Base-by-base conservation (phyloP, 371 early-diverging fungal species). In the Cokeromyces recurvatus region DNA sequence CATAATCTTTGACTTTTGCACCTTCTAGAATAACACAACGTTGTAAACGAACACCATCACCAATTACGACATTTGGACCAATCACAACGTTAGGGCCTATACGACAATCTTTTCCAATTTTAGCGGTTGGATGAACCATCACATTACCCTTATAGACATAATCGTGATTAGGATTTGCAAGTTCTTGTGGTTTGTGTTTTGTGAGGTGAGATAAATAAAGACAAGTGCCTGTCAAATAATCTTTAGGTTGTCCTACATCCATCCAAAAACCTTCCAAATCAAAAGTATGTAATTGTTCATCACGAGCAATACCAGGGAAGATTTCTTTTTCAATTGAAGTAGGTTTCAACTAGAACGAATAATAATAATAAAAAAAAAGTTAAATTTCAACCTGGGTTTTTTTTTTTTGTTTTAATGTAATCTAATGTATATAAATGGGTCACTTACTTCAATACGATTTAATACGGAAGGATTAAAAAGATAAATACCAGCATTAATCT, bases 401-500 rank as follows among this genome's bases (percentile, higher is more conserved):
- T 34, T 34, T 6, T 34, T 34, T 34, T 34, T n/a, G 4, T 34
- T 34, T 11, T 11, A 4, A 4, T 34, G 4, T 34, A 9, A 34
- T 3, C 22, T 10, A 43, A 32, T 38, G 12, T 38, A n/a, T 16
- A 16, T 43, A 43, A 32, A 39, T 14, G 20, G 14, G 9, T 32
- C 36, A 32, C 21, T 42, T 55, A 88, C 75, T 74, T 90, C 80
- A 55, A 99, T 97, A 59, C 97, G 87, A 52, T 96, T 79, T 43
- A 99, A 74, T 10, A 99, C 84, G 37, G 78, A 53, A 16, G 93
- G 92, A 68, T 82, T 91, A 68, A 99, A 94, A 38, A 99, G 86
- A 70, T 99, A 99, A 56, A 99, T 91, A 55, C 99, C 99, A 39
- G 99, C 99, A 74, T 99, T 99, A 78, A 99, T 98, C 77, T 92